Base-by-base conservation (phyloP, 2,329 filamentous ascomycete genomes). In the Penicillium brevicompactum region DNA sequence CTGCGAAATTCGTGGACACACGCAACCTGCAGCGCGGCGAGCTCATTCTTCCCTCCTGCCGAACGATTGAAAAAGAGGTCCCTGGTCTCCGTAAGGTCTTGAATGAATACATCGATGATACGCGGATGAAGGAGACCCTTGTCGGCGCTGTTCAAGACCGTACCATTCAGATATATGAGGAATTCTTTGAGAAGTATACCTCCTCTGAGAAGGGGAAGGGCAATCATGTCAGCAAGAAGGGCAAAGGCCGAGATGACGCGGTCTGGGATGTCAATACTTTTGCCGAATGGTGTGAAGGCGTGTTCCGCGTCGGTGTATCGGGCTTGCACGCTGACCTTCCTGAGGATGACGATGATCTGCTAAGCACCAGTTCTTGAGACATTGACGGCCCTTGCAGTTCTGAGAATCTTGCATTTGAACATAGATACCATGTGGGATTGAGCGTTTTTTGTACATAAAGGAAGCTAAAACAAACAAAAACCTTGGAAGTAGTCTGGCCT, bases 261-360 rank as follows among this genome's bases (percentile, higher is more conserved):
- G 78, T 87, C 5, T 87, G 85, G 85, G 84, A 87, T 67, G 78
- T 83, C 6, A 84, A 87, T 59, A 82, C 82, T 5, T 89, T 89
- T 70, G 79, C 76, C 2, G 84, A 87, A 63, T 87, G 85, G 80
- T 83, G 82, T 58, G 81, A 80, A 53, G 75, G 77, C 37, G 76
- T 86, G 2, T 89, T 89, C 69, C 76, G 77, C 46, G 82, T 86
- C 14, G 81, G 82, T 0, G 74, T 76, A 45, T 65, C 73, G 7
- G 68, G 67, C 21, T 58, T 74, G 27, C 69, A 65, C 16, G 64
- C 68, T 34, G 59, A 59, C 63, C 61, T 38, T 61, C 67, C 18
- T 62, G 62, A 70, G 27, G 70, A 70, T 34, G 65, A 66, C 22
- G 68, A 67, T 31, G 70, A 71, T 53, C 42, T 59, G 16, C 37